Evolutionary conservation across 345 rosid species (phyloP).

Genomic region (Brassica napus): Da-Ae NC_063447.1:16842501-16843000

Average conservation of each 20-base stretch:
- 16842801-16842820: neutral
- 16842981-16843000: too few species aligned
- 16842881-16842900: neutral
- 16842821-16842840: neutral
- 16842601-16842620: constrained; percentile 31
- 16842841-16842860: constrained; percentile 11
- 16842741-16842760: constrained; percentile 13
- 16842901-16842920: constrained; percentile 24
- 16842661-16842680: constrained; percentile 13
- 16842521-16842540: constrained; percentile 31
- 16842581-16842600: constrained; percentile 29
- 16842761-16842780: constrained; percentile 38
- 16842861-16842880: constrained; percentile 32
- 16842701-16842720: constrained; percentile 41
- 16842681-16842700: constrained; percentile 34
- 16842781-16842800: constrained; percentile 30
- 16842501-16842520: constrained; percentile 27
- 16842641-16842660: constrained; percentile 30
- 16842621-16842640: constrained; percentile 27
- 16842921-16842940: constrained; percentile 24
- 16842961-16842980: neutral
- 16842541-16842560: constrained; percentile 28
- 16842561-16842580: constrained; percentile 30
- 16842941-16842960: neutral
- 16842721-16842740: constrained; percentile 22